Base-by-base conservation (phyloP, 2,329 filamentous ascomycete species). In the Cercospora sp. region DNA sequence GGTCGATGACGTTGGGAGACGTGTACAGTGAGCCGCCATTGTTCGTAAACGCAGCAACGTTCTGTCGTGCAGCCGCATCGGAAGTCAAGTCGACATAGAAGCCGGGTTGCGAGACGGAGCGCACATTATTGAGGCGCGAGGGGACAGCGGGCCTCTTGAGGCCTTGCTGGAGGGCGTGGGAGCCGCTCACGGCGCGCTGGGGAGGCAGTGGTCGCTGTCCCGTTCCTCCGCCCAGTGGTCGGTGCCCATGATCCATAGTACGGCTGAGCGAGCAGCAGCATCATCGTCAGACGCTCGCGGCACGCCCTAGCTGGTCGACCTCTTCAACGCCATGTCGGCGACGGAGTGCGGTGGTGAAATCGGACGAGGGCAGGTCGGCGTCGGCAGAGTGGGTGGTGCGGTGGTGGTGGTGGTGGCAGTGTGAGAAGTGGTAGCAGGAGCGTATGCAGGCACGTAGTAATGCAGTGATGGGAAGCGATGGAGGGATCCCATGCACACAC, bases 41-140 rank as follows among this genome's bases (percentile, higher is more conserved):
- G 61, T 67, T 68, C 26, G 70, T 59, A 42, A 71, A 73, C 20
- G 72, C 73, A 61, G 71, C 67, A 18, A 51, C 48, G 45, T 73
- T 73, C 36, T 68, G 66, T 63, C 60, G 55, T 40, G 60, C 68
- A 59, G 66, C 53, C 7, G 60, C 70, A 64, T 75, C 72, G 18
- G 66, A 64, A 16, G 76, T 73, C 57, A 74, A 63, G 65, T 77
- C 72, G 51, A 77, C 72, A 30, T 72, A 48, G 30, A 71, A 61
- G 55, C 68, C 67, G 8, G 75, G 71, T 45, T 77, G 75, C 40
- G 75, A 76, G 48, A 71, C 74, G 8, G 75, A 75, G 18, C 76
- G 73, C 53, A 77, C 75, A 63, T 72, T 75, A 71, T 74, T 76
- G 58, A 78, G 74, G 36, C 74, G 73, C 53, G 77, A 78, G 20